phyloP scores from a whole-genome alignment of 139 green algal species.

The Desmodesmus armatus region DNA sequence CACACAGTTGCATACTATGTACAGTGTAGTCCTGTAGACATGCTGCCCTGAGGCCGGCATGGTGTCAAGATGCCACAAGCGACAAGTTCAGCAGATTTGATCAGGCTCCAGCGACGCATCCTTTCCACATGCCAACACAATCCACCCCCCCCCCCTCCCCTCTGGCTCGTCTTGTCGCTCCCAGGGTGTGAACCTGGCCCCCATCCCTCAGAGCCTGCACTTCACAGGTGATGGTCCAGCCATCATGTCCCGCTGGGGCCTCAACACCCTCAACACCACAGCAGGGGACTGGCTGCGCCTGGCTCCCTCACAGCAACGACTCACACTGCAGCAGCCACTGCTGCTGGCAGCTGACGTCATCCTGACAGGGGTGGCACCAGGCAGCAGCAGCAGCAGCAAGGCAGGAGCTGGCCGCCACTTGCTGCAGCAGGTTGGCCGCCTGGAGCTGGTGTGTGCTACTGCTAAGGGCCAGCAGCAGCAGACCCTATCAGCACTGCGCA shows the following conservation, averaged over 20 bases:
- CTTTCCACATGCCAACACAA: no score
- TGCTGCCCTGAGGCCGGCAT: no score
- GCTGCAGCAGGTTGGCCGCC: no score
- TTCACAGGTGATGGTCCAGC: not conserved
- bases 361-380: not conserved
- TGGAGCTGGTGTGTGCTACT: no score
- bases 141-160: no score
- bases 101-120: no score
- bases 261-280: conserved; percentile 28
- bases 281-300: conserved; percentile 34
- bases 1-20: no score
- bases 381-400: not conserved
- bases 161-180: not conserved
- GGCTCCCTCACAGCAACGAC: not conserved
- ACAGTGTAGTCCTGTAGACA: no score
- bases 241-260: not conserved
- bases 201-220: conserved; percentile 20
- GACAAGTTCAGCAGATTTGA: no score
- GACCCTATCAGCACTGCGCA: not conserved
- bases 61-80: no score
- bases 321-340: conserved; percentile 14
- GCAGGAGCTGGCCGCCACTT: not conserved
- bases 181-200: conserved; percentile 23
- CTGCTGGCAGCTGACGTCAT: conserved; percentile 20
- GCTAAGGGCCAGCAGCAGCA: not conserved